Evolutionary conservation across 257 asterid genomes (phyloP).

Genomic region (Nicotiana sylvestris): DNA sequence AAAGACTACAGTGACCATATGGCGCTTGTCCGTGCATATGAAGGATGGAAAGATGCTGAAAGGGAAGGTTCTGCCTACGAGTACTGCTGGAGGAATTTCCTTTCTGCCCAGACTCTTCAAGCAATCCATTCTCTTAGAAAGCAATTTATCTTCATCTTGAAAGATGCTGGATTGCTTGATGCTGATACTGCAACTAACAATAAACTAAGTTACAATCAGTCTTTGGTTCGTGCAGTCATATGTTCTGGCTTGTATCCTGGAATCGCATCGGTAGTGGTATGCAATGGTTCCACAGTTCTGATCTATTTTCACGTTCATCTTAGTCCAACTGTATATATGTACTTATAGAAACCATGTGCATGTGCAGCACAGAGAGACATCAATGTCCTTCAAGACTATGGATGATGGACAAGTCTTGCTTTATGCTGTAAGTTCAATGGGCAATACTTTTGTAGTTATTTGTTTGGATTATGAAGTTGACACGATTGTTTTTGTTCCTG

Average conservation of each 20-base stretch:
- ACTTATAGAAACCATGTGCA: neutral
- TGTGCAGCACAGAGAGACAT: slow-evolving; percentile 88
- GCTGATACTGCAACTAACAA: slow-evolving; percentile 55
- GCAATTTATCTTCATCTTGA: slow-evolving; percentile 82
- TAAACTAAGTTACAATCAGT: slow-evolving; percentile 80
- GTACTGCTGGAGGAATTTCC: slow-evolving; percentile 96
- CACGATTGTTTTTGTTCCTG: neutral
- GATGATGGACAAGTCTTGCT: slow-evolving; percentile 95
- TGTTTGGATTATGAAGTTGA: neutral
- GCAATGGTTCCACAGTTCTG: slow-evolving; percentile 18
- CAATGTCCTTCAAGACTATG: slow-evolving; percentile 99
- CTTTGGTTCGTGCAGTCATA: slow-evolving; percentile 95
- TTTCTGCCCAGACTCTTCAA: slow-evolving; percentile 94
- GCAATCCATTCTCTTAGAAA: slow-evolving; percentile 93
- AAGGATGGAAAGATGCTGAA: slow-evolving; percentile 99
- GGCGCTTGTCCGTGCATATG: slow-evolving; percentile 99
- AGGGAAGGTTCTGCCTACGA: slow-evolving; percentile 97
- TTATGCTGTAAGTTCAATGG: slow-evolving; percentile 68
- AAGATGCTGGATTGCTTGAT: slow-evolving; percentile 80
- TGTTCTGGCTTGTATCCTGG: slow-evolving; percentile 98
- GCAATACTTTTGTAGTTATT: neutral
- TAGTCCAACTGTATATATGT: neutral
- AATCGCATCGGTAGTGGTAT: slow-evolving; percentile 88
- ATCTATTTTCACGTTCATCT: neutral
- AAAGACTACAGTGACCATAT: slow-evolving; percentile 99